Conservation (phyloP, 2,329 filamentous ascomycete species). For the Furcasterigmium furcatum region DNA sequence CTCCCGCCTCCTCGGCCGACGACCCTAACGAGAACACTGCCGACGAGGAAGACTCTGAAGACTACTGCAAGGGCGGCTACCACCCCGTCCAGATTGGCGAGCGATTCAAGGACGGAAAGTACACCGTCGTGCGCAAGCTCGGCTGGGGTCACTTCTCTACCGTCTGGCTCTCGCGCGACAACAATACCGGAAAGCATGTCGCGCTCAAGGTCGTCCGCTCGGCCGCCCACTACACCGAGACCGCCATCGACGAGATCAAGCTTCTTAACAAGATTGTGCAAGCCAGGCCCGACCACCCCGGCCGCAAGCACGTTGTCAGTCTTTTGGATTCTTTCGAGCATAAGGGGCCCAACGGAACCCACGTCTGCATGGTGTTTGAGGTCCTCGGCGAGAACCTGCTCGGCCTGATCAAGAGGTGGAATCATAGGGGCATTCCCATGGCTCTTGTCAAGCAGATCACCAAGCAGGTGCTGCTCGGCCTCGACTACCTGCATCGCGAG, state of each 20-base stretch:
- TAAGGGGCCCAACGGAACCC: constrained; percentile 91
- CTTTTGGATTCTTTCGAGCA: constrained; percentile 96
- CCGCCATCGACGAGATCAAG: constrained; percentile 98
- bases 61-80: constrained; percentile 99
- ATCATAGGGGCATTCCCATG: constrained; percentile 96
- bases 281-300: constrained; percentile 91
- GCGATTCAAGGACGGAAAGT: constrained; percentile 96
- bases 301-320: constrained; percentile 92
- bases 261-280: constrained; percentile 94
- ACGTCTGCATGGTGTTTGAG: constrained; percentile 99
- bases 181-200: constrained; percentile 86
- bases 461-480: constrained; percentile 90
- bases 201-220: constrained; percentile 97
- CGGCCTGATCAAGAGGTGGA: constrained; percentile 97
- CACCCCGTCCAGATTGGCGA: constrained; percentile 94
- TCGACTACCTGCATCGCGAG: constrained; percentile 95
- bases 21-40: constrained; percentile 88
- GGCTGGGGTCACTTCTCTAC: constrained; percentile 99
- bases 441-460: constrained; percentile 97
- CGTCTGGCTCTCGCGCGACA: constrained; percentile 82
- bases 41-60: constrained; percentile 97
- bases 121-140: constrained; percentile 92
- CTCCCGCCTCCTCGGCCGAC: constrained; percentile 60
- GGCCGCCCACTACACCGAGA: constrained; percentile 97
- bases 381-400: constrained; percentile 93